A percentile compares a stretch with the other conserved stretches of the same genome.
phyloP scores from a whole-genome alignment of 352 stramenopile genomes.

The Thalassiosira delicatula region DNA sequence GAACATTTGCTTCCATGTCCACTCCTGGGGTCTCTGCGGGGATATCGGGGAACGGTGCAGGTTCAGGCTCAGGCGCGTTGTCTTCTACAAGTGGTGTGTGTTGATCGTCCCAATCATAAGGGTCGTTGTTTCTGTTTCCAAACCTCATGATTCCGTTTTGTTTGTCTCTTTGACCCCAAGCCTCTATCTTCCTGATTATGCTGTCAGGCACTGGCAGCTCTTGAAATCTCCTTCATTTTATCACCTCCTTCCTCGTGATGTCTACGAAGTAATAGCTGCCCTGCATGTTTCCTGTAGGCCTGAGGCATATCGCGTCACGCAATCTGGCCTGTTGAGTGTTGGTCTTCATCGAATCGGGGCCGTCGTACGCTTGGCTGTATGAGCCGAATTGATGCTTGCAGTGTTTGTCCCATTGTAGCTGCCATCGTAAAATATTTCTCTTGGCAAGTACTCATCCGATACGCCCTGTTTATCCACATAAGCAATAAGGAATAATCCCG shows the following conservation, averaged over 20 bases:
- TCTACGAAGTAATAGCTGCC: constrained; percentile 25
- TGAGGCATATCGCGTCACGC: constrained; percentile 23
- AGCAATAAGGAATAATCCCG: constrained; percentile 24
- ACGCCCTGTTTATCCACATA: constrained; percentile 14
- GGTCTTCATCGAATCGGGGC: constrained; percentile 1
- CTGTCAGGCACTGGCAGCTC: no score
- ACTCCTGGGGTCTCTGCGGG: constrained; percentile 9
- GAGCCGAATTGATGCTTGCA: constrained; percentile 44
- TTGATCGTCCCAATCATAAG: background rate
- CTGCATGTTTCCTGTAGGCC: constrained; percentile 36
- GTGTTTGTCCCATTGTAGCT: constrained; percentile 56
- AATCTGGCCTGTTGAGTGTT: constrained; percentile 25
- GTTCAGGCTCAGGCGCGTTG: background rate
- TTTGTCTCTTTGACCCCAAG: background rate
- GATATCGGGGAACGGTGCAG: constrained; percentile 13
- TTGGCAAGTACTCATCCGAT: constrained; percentile 10
- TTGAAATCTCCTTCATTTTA: constrained; percentile 15
- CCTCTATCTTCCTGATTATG: background rate
- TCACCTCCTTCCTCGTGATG: constrained; percentile 20
- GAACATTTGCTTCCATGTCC: background rate
- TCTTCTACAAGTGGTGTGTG: background rate
- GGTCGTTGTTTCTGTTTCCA: background rate
- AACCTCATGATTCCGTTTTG: background rate
- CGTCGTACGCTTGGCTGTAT: constrained; percentile 61
- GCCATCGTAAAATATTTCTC: constrained; percentile 25